Percentiles rank a stretch among this genome's conserved stretches.
phyloP scores from a whole-genome alignment of 164 flowering plant genomes.

The Platanus orientalis region DNA sequence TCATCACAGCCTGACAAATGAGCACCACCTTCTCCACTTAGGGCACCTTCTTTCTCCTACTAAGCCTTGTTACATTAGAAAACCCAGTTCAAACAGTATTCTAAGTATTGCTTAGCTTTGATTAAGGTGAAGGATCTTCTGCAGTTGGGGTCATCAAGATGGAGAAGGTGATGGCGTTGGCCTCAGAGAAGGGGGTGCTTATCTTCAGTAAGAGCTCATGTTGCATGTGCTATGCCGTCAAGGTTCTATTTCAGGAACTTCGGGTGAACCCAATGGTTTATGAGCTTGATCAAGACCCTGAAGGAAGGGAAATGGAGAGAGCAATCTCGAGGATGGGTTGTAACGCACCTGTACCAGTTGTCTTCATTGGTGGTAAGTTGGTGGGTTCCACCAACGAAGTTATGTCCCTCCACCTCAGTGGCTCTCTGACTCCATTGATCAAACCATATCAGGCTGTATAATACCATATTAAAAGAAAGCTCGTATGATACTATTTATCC shows the following conservation, averaged over 20 bases:
- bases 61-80: too few relatives aligned
- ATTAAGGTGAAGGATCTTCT: too few relatives aligned
- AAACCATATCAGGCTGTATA: background rate
- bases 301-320: slow-evolving; percentile 48
- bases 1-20: too few relatives aligned
- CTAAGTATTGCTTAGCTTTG: too few relatives aligned
- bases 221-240: slow-evolving; percentile 55
- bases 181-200: slow-evolving; percentile 47
- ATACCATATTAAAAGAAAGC: too few relatives aligned
- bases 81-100: too few relatives aligned
- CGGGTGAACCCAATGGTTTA: slow-evolving; percentile 49
- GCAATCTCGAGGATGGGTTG: slow-evolving; percentile 36
- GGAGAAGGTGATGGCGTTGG: slow-evolving; percentile 30
- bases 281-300: slow-evolving; percentile 47
- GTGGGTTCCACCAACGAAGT: slow-evolving; percentile 50
- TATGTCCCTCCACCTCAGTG: slow-evolving; percentile 47
- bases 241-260: slow-evolving; percentile 37
- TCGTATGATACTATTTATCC: too few relatives aligned
- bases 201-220: slow-evolving; percentile 62
- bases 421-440: slow-evolving; percentile 38
- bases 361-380: slow-evolving; percentile 49
- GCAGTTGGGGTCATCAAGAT: too few relatives aligned
- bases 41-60: too few relatives aligned
- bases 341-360: slow-evolving; percentile 41
- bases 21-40: too few relatives aligned